A percentile compares a stretch with the other conserved stretches of the same genome.
phyloP scores from a whole-genome alignment of 2,329 filamentous ascomycete species.

The Alternaria incomplexa region DNA sequence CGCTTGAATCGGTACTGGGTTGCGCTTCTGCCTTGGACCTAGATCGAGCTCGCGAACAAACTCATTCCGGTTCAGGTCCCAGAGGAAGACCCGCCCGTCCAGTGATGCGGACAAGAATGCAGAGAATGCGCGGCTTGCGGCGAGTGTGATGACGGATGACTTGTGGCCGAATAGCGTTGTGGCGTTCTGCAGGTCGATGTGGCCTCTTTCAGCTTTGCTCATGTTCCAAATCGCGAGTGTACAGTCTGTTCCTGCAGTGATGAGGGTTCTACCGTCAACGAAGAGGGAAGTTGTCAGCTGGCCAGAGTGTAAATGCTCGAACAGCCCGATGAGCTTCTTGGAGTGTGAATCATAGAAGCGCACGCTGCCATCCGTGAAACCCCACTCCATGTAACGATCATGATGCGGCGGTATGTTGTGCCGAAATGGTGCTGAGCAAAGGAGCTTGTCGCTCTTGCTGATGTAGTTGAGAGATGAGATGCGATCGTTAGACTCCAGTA shows the following conservation, averaged over 20 bases:
- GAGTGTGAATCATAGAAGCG: conserved; percentile 88
- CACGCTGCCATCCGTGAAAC: conserved; percentile 89
- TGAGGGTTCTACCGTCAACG: conserved; percentile 85
- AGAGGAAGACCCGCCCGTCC: conserved; percentile 84
- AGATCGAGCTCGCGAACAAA: conserved; percentile 77
- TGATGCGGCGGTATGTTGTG: conserved; percentile 85
- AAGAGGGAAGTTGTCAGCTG: conserved; percentile 85
- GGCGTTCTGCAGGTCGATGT: conserved; percentile 78
- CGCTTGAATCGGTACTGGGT: conserved; percentile 62
- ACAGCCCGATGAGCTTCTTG: conserved; percentile 82
- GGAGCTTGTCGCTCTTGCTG: conserved; percentile 77
- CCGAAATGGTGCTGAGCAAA: conserved; percentile 83
- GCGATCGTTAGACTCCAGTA: conserved; percentile 77
- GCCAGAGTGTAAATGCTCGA: conserved; percentile 91
- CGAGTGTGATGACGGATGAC: conserved; percentile 78
- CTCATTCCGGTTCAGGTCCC: conserved; percentile 90
- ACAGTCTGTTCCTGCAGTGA: conserved; percentile 92
- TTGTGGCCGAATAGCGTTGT: conserved; percentile 91
- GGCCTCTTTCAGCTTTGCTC: conserved; percentile 63
- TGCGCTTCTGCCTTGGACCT: conserved; percentile 28
- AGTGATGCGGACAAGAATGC: conserved; percentile 82
- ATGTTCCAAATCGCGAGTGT: conserved; percentile 86
- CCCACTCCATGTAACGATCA: conserved; percentile 95
- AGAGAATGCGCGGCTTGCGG: conserved; percentile 86
- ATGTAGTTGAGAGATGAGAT: conserved; percentile 81